Percentiles rank a stretch among this genome's conserved stretches.
Evolutionary conservation across 1,284 basidiomycete genomes (phyloP).

Genomic region (Sparassis latifolia): DNA sequence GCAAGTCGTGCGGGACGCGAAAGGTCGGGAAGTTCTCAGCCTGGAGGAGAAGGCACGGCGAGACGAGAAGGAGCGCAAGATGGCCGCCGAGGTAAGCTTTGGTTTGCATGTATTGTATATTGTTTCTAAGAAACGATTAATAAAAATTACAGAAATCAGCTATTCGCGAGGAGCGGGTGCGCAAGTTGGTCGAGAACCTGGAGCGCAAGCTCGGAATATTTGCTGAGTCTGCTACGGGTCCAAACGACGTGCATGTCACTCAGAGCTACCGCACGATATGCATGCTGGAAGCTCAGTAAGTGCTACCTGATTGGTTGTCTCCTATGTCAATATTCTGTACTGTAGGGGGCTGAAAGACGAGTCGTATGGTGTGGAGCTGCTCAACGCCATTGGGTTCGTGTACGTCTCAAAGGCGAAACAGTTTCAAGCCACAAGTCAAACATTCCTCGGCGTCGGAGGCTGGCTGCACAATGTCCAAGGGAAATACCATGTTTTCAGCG

Average conservation of each 20-base stretch:
- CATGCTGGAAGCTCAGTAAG: conserved; percentile 77
- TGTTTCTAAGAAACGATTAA: not conserved
- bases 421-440: conserved; percentile 72
- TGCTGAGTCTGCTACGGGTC: conserved; percentile 81
- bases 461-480: conserved; percentile 95
- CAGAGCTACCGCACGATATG: conserved; percentile 74
- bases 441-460: conserved; percentile 78
- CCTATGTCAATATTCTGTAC: not conserved
- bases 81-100: conserved; percentile 56
- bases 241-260: conserved; percentile 65
- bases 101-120: conserved; percentile 1
- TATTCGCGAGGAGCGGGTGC: conserved; percentile 72
- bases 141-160: conserved; percentile 60
- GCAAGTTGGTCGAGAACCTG: conserved; percentile 80
- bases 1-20: conserved; percentile 43
- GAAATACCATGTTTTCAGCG: conserved; percentile 89
- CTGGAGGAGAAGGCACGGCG: conserved; percentile 81
- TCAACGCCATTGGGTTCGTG: conserved; percentile 88
- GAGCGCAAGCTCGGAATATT: conserved; percentile 88
- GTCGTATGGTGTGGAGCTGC: conserved; percentile 88
- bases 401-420: conserved; percentile 84
- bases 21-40: conserved; percentile 64
- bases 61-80: conserved; percentile 70
- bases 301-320: conserved; percentile 10
- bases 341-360: conserved; percentile 79